These are phyloP conservation scores for Sporisorium sorghi DNA, from an alignment of 1,284 basidiomycete genomes.

Conservation along the genomic window DNA sequence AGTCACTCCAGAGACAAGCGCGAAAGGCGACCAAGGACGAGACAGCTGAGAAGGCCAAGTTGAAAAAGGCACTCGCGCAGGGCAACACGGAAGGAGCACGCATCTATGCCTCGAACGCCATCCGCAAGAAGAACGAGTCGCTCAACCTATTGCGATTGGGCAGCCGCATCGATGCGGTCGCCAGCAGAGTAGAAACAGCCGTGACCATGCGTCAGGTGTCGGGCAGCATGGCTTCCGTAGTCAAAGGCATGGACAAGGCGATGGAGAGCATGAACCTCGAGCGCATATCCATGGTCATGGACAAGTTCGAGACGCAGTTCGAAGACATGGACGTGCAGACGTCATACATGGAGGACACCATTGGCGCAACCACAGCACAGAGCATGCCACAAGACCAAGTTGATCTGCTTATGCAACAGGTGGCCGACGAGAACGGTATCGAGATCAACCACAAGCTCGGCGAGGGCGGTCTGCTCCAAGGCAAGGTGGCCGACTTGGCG, in stretches of 20 bases:
- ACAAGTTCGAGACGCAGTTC: slow-evolving; percentile 98
- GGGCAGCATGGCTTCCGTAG: slow-evolving; percentile 94
- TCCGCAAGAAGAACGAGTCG: slow-evolving; percentile 95
- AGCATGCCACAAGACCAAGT: slow-evolving; percentile 97
- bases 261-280: slow-evolving; percentile 99
- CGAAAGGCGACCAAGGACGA: slow-evolving; percentile 68
- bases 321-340: slow-evolving; percentile 98
- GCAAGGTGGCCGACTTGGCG: slow-evolving; percentile 71
- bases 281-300: slow-evolving; percentile 96
- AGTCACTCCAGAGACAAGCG: slow-evolving; percentile 68
- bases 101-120: slow-evolving; percentile 98
- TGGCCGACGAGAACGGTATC: slow-evolving; percentile 96
- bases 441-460: slow-evolving; percentile 91
- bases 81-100: slow-evolving; percentile 97
- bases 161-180: slow-evolving; percentile 89
- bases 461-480: slow-evolving; percentile 76
- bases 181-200: slow-evolving; percentile 96
- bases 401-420: slow-evolving; percentile 89
- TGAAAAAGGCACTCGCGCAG: slow-evolving; percentile 84
- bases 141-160: slow-evolving; percentile 75
- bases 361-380: slow-evolving; percentile 90
- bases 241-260: slow-evolving; percentile 97
- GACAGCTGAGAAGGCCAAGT: slow-evolving; percentile 65
- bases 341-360: slow-evolving; percentile 96
- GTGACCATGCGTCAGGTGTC: slow-evolving; percentile 91